Base-by-base conservation (phyloP, 495 filamentous ascomycete genomes). In the Aspergillus steynii region DNA sequence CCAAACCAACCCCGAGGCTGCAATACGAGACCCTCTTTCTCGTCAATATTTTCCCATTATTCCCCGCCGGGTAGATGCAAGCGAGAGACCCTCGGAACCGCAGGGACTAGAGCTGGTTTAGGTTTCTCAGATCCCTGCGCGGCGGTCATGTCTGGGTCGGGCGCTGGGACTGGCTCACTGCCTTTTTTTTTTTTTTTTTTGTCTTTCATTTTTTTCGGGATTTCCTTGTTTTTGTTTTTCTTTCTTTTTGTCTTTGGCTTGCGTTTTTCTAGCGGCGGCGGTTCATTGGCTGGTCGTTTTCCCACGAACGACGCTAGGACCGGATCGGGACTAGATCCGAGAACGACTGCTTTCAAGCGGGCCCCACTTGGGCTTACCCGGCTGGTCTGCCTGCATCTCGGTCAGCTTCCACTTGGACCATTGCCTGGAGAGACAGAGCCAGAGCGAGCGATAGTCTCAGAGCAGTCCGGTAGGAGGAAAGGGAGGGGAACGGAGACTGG, bases 321-420 rank as follows among this genome's bases (percentile, higher is more conserved):
- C 54, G 4, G 26, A 32, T 53, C 49, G 10, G 50, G 55, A 14
- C 12, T 32, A 48, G 37, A 25, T 1, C 31, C 37, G 37, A 14
- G 37, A 42, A 15, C 37, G 37, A 42, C 31, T 25, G 37, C 25
- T 31, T 29, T 61, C 26, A 25, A 20, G 14, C 47, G 15, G 20
- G 42, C 29, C 25, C 53, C 54, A 37, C 47, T 52, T 32, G 14
- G 49, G 45, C 54, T 62, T 62, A 32, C 55, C 54, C 37, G 54
- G 53, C 50, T 53, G 60, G 60, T 58, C 55, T 5, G 32, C 50
- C 50, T 62, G 60, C 60, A 61, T 50, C 27, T 32, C 8, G 45
- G 27, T 47, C 26, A 49, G 49, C 49, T 29, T 42, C 49, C 15
- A 20, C 10, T n/a, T 8, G 42, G 47, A 49, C n/a, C n/a, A 5